A percentile compares a stretch with the other conserved stretches of the same genome.
phyloP scores from a whole-genome alignment of 1,284 basidiomycete species.

The Sanghuangporus sanghuang region DNA sequence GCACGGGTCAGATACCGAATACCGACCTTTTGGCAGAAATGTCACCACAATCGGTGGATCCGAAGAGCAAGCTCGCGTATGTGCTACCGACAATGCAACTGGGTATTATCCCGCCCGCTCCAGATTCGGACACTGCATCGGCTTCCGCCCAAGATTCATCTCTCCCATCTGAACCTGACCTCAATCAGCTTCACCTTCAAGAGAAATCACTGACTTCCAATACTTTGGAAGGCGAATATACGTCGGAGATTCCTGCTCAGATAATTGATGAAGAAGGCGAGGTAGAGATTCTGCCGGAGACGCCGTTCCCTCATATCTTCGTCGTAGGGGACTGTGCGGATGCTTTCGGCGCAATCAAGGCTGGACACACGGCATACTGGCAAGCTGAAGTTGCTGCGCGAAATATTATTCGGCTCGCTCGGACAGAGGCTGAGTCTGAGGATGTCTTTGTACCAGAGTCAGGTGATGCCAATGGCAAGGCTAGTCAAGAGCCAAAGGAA shows the following conservation, averaged over 20 bases:
- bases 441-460: constrained; percentile 1
- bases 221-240: background rate
- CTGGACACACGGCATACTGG: constrained; percentile 66
- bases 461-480: constrained; percentile 8
- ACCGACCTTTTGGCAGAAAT: constrained; percentile 49
- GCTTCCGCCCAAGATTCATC: background rate
- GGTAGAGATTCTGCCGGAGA: constrained; percentile 23
- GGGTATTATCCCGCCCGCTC: constrained; percentile 22
- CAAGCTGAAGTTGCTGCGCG: constrained; percentile 53
- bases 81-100: constrained; percentile 63
- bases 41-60: constrained; percentile 46
- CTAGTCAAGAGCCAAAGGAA: constrained; percentile 2
- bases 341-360: constrained; percentile 63
- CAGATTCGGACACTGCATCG: constrained; percentile 4
- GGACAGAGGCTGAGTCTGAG: constrained; percentile 31
- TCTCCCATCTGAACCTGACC: background rate
- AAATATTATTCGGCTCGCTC: constrained; percentile 47
- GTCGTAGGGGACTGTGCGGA: constrained; percentile 67
- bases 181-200: background rate
- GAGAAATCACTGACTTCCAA: background rate
- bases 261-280: constrained; percentile 20
- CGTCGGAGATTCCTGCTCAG: background rate
- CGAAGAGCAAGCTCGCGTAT: constrained; percentile 41
- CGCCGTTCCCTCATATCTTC: constrained; percentile 55
- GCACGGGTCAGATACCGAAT: constrained; percentile 75